Evolutionary conservation across 345 rosid genomes (phyloP).

Genomic region (Euphorbia lathyris): DNA sequence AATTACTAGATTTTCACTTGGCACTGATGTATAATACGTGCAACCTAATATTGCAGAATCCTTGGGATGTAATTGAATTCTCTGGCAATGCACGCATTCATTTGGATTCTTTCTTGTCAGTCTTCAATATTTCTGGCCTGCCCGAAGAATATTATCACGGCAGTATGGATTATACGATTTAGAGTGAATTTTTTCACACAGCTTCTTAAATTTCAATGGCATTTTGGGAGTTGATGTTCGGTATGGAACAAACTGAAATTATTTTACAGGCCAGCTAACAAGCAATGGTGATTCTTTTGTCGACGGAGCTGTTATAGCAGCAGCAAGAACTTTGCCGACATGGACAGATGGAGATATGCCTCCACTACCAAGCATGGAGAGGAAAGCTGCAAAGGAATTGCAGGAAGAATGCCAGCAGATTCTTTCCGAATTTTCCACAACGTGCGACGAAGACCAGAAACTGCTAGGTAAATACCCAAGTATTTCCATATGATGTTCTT

Average conservation of each 20-base stretch:
- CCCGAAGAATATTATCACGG: conserved; percentile 79
- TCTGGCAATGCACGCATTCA: conserved; percentile 76
- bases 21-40: conserved; percentile 3
- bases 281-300: conserved; percentile 49
- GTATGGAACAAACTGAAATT: conserved; percentile 4
- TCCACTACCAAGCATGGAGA: conserved; percentile 66
- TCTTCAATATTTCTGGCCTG: conserved; percentile 77
- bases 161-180: conserved; percentile 35
- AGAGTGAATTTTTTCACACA: not conserved
- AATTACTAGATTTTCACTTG: not conserved
- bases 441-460: conserved; percentile 67
- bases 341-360: conserved; percentile 91
- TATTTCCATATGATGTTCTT: not conserved
- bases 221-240: not conserved
- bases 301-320: conserved; percentile 86
- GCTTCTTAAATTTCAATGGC: not conserved
- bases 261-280: conserved; percentile 44
- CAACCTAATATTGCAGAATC: conserved; percentile 59
- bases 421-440: conserved; percentile 67
- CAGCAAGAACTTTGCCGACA: conserved; percentile 81
- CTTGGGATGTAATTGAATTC: conserved; percentile 76
- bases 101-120: conserved; percentile 78
- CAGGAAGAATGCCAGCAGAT: conserved; percentile 77
- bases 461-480: conserved; percentile 43
- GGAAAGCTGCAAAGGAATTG: conserved; percentile 72